These are phyloP conservation scores for Claviceps quebecensis DNA, from an alignment of 2,329 filamentous ascomycete species.

Conservation along the genomic window DNA sequence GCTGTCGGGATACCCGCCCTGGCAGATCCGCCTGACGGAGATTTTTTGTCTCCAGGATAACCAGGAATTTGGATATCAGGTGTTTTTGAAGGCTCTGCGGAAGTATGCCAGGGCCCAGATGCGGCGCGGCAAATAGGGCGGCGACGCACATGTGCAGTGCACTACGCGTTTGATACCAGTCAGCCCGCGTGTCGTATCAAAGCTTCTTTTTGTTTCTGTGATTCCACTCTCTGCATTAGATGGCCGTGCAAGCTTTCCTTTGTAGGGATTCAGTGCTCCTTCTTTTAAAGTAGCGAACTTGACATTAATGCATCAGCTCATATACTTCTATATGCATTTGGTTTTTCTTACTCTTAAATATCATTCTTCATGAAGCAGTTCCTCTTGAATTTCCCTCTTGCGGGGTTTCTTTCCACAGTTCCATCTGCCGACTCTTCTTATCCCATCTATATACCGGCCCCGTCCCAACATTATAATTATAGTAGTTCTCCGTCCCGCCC, in stretches of 20 bases:
- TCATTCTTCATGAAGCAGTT: neutral
- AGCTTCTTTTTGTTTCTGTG: neutral
- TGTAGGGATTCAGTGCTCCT: neutral
- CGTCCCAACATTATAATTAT: conserved; percentile 66
- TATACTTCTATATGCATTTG: neutral
- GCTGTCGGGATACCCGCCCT: conserved; percentile 85
- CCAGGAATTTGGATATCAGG: conserved; percentile 79
- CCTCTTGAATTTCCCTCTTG: neutral
- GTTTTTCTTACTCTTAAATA: neutral
- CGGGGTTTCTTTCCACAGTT: conserved; percentile 18
- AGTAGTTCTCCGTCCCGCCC: conserved; percentile 69
- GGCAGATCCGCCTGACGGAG: conserved; percentile 89
- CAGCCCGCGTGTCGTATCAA: neutral
- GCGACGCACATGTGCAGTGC: neutral
- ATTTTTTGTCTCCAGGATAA: conserved; percentile 73
- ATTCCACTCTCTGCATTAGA: neutral
- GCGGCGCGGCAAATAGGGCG: conserved; percentile 53
- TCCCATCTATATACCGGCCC: conserved; percentile 60
- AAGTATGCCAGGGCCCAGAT: conserved; percentile 82
- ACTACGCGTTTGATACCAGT: neutral
- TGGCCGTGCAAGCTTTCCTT: conserved; percentile 4
- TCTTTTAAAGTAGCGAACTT: neutral
- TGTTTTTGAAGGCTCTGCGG: conserved; percentile 74
- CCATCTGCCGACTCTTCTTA: conserved; percentile 35
- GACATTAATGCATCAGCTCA: neutral